phyloP scores from a whole-genome alignment of 192 early-diverging fungal species.

The Mortierella hygrophila region DNA sequence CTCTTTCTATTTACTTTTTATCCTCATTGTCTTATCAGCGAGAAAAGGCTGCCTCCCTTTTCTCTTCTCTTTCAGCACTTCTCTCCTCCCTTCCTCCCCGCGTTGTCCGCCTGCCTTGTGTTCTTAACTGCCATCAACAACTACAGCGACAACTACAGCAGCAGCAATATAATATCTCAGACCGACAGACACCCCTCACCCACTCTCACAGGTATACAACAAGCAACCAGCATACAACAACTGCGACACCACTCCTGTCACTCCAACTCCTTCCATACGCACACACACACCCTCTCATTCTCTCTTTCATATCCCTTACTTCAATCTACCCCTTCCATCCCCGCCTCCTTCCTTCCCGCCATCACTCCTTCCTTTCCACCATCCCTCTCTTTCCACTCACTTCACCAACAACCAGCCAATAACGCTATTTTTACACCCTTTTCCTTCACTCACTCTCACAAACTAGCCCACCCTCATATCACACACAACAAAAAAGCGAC shows the following conservation, averaged over 20 bases:
- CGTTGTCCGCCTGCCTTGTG: no score
- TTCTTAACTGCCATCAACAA: no score
- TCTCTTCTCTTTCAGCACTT: neutral
- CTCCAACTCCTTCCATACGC: neutral
- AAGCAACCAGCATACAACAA: neutral
- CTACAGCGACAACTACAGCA: no score
- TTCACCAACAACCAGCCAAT: neutral
- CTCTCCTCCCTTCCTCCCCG: neutral
- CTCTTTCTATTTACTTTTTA: no score
- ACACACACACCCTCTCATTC: neutral
- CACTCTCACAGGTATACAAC: no score
- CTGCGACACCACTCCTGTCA: neutral
- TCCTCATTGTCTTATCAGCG: no score
- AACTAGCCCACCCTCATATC: neutral
- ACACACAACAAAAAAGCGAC: neutral
- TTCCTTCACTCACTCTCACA: neutral
- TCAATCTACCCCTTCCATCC: neutral
- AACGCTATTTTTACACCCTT: neutral
- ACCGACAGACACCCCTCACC: no score
- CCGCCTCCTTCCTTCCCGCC: neutral
- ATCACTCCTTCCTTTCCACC: neutral
- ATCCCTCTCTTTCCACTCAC: neutral
- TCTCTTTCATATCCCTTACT: neutral
- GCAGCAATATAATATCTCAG: no score
- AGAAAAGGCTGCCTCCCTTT: no score